These are phyloP conservation scores for Hyphodiscus sp. DNA, from an alignment of 2,329 filamentous ascomycete species.

Conservation along the genomic window DNA sequence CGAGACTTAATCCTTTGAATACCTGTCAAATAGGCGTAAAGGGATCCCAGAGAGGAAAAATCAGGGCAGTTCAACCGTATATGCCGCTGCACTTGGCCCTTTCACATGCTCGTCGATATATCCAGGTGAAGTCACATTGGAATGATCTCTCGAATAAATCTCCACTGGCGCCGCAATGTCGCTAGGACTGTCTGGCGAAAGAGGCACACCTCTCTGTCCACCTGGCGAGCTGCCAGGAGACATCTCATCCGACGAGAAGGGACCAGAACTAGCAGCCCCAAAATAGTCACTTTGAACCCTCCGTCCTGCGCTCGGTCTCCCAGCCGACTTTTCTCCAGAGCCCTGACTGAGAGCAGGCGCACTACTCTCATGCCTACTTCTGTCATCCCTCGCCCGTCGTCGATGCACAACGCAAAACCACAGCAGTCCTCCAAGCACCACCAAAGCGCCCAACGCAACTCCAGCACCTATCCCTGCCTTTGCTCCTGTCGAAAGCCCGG, in stretches of 20 bases:
- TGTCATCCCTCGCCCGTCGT: constrained; percentile 20
- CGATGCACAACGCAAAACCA: constrained; percentile 43
- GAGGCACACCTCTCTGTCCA: constrained; percentile 33
- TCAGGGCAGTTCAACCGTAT: constrained; percentile 41
- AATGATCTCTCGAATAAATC: constrained; percentile 37
- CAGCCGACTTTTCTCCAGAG: constrained; percentile 6
- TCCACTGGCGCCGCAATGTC: constrained; percentile 49
- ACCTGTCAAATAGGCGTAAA: not conserved
- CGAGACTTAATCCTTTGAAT: not conserved
- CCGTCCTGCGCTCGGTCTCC: constrained; percentile 1
- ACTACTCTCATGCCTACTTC: constrained; percentile 5
- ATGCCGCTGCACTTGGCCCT: constrained; percentile 25
- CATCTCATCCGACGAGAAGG: constrained; percentile 30
- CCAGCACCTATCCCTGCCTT: constrained; percentile 53
- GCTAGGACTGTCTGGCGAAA: constrained; percentile 39
- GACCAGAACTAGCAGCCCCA: constrained; percentile 31
- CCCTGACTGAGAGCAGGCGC: constrained; percentile 14
- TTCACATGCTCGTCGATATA: constrained; percentile 11
- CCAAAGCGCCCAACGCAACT: constrained; percentile 37
- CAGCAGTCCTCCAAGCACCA: constrained; percentile 37
- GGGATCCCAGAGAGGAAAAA: constrained; percentile 11
- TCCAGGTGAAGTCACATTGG: constrained; percentile 14
- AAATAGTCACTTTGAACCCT: constrained; percentile 24
- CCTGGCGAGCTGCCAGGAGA: constrained; percentile 22
- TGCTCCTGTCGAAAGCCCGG: constrained; percentile 40